These are phyloP conservation scores for Aureobasidium mangrovei DNA, from an alignment of 2,329 filamentous ascomycete species.

Conservation along the genomic window DNA sequence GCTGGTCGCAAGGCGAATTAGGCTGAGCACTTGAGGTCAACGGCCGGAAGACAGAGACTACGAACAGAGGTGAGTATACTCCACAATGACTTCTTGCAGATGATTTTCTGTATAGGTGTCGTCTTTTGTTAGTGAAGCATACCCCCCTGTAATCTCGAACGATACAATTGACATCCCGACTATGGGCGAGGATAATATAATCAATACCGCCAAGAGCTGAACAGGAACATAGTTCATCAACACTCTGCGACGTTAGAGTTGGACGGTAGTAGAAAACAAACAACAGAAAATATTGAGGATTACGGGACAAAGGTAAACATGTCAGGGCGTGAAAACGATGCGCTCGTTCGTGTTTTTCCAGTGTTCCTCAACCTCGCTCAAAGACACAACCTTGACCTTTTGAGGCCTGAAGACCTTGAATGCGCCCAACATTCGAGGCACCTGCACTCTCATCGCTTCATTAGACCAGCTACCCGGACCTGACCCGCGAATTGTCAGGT, in stretches of 20 bases:
- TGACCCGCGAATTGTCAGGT: slow-evolving; percentile 34
- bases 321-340: slow-evolving; percentile 19
- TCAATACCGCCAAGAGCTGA: too few relatives aligned
- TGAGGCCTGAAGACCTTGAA: slow-evolving; percentile 16
- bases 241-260: too few relatives aligned
- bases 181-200: too few relatives aligned
- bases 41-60: too few relatives aligned
- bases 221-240: too few relatives aligned
- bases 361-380: slow-evolving; percentile 18
- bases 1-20: background rate
- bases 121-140: too few relatives aligned
- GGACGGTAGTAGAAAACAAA: too few relatives aligned
- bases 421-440: slow-evolving; percentile 20
- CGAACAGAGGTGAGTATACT: too few relatives aligned
- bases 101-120: too few relatives aligned
- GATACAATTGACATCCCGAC: too few relatives aligned
- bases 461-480: slow-evolving; percentile 24
- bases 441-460: slow-evolving; percentile 18
- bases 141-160: too few relatives aligned
- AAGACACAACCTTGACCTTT: slow-evolving; percentile 18
- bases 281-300: background rate
- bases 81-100: too few relatives aligned
- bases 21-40: background rate
- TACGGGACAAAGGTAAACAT: background rate
- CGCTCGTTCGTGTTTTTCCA: slow-evolving; percentile 21